Conservation (phyloP, 495 filamentous ascomycete species). For the Neurospora intermedia region DNA sequence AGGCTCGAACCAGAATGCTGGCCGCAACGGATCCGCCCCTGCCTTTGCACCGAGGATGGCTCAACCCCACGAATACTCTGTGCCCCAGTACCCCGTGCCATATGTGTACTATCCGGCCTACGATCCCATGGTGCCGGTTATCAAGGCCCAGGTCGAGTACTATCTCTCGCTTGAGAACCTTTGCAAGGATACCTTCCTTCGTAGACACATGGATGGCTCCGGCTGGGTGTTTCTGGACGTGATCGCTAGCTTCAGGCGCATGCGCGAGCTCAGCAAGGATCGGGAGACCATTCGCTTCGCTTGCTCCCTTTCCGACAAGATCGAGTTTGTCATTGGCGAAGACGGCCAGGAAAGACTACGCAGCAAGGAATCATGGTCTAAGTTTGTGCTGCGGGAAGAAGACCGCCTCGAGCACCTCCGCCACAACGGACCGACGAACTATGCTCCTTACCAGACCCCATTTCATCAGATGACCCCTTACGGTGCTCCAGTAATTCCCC, state of each 20-base stretch:
- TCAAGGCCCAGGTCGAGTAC: constrained; percentile 69
- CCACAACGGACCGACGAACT: constrained; percentile 28
- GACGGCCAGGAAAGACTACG: constrained; percentile 75
- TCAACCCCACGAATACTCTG: constrained; percentile 10
- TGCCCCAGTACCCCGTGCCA: constrained; percentile 8
- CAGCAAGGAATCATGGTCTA: constrained; percentile 64
- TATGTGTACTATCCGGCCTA: constrained; percentile 8
- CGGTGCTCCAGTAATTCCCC: constrained; percentile 3
- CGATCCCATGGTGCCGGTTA: constrained; percentile 14
- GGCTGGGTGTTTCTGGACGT: constrained; percentile 75
- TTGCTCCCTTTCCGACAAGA: constrained; percentile 53
- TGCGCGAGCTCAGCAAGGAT: constrained; percentile 57
- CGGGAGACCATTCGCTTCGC: constrained; percentile 62
- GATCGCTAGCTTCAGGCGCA: constrained; percentile 74
- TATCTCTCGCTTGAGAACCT: constrained; percentile 96
- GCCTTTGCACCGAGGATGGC: constrained; percentile 11
- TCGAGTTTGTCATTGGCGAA: constrained; percentile 58
- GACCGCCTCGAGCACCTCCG: constrained; percentile 29
- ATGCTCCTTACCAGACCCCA: constrained; percentile 1
- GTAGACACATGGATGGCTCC: constrained; percentile 86
- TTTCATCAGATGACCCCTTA: constrained; percentile 7
- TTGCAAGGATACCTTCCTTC: constrained; percentile 84
- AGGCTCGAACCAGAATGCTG: constrained; percentile 5
- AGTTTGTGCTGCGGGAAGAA: constrained; percentile 62
- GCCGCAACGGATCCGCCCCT: constrained; percentile 10